Evolutionary conservation across 345 rosid genomes (phyloP).

Genomic region (Acer saccharum): DNA sequence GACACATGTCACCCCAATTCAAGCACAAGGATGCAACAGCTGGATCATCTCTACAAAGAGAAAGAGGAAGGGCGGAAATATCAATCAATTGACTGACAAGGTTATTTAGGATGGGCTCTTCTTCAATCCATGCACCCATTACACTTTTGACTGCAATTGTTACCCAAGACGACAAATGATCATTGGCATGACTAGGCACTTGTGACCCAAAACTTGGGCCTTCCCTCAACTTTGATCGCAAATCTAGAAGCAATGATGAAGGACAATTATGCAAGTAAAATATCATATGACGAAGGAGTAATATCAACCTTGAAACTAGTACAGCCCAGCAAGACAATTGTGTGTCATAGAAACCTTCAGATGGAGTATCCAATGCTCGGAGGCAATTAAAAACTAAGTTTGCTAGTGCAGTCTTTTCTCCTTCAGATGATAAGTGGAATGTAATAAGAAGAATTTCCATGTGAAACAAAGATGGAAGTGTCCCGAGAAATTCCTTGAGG

Average conservation of each 20-base stretch:
- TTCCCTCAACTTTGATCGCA: constrained; percentile 81
- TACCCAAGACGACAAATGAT: constrained; percentile 72
- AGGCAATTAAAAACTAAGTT: constrained; percentile 56
- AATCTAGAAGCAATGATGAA: constrained; percentile 63
- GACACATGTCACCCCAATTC: constrained; percentile 54
- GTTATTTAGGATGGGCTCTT: constrained; percentile 47
- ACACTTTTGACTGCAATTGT: constrained; percentile 53
- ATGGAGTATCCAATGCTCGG: constrained; percentile 42
- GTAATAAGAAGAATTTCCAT: constrained; percentile 90
- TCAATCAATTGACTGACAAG: constrained; percentile 77
- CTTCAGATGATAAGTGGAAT: constrained; percentile 80
- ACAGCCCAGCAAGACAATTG: constrained; percentile 88
- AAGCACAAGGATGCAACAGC: constrained; percentile 49
- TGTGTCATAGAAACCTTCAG: constrained; percentile 35
- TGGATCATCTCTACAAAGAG: constrained; percentile 50
- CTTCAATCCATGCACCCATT: constrained; percentile 58
- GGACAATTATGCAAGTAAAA: constrained; percentile 71
- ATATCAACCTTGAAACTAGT: constrained; percentile 80
- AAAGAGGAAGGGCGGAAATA: constrained; percentile 57
- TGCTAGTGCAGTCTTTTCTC: constrained; percentile 66
- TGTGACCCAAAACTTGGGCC: constrained; percentile 46
- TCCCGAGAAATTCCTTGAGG: constrained; percentile 60
- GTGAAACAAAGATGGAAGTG: constrained; percentile 87
- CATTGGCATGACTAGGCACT: constrained; percentile 39
- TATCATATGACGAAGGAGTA: constrained; percentile 82